phyloP scores from a whole-genome alignment of 2,329 filamentous ascomycete species.

The Colletotrichum orbiculare region DNA sequence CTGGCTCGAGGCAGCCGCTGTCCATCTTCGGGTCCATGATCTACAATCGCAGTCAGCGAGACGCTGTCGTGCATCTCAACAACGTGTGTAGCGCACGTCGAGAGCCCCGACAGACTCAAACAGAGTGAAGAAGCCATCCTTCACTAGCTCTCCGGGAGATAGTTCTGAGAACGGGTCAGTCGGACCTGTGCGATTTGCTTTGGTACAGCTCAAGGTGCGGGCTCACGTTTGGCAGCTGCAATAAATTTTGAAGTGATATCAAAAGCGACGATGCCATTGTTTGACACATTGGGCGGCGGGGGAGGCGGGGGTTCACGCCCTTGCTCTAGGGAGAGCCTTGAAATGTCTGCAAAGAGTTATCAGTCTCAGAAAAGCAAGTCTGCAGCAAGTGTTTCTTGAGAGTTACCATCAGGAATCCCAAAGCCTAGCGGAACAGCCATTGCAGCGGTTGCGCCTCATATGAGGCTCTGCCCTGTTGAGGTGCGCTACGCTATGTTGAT shows the following conservation, averaged over 20 bases:
- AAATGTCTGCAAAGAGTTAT: constrained; percentile 49
- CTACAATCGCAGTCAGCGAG: constrained; percentile 57
- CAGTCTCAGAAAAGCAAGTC: neutral
- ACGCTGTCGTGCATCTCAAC: neutral
- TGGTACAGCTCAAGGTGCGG: neutral
- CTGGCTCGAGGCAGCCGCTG: constrained; percentile 83
- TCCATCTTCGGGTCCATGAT: constrained; percentile 99
- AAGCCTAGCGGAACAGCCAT: constrained; percentile 43
- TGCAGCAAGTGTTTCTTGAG: constrained; percentile 10
- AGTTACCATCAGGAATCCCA: constrained; percentile 48
- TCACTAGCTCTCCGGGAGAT: constrained; percentile 83
- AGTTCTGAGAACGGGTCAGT: constrained; percentile 67
- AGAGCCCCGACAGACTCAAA: constrained; percentile 93
- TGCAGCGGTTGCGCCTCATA: constrained; percentile 22
- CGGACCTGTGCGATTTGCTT: neutral
- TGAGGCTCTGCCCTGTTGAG: constrained; percentile 11
- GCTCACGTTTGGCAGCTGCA: constrained; percentile 63
- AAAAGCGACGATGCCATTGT: constrained; percentile 63
- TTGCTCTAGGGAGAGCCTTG: constrained; percentile 53
- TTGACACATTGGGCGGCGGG: constrained; percentile 54
- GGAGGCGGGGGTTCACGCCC: constrained; percentile 44
- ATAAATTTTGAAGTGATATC: constrained; percentile 70
- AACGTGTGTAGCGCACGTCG: constrained; percentile 62
- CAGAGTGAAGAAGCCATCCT: constrained; percentile 93
- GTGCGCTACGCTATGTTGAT: constrained; percentile 22